Evolutionary conservation across 192 early-diverging fungal genomes (phyloP), one percentile per base, ranked within the genome.

Genomic region (Umbelopsis vinacea): DNA sequence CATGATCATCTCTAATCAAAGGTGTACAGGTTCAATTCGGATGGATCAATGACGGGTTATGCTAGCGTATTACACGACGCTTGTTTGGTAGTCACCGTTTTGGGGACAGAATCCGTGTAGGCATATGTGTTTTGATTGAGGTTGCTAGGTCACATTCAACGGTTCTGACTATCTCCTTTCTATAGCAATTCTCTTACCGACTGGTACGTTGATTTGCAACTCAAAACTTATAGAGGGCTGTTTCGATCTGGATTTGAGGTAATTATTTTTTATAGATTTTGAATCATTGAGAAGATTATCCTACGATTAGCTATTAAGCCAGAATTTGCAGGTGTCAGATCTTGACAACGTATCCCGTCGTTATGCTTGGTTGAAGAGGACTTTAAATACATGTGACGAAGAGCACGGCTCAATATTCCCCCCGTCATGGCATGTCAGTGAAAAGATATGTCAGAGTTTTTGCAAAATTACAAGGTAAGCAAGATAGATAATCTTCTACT

Each of bases 351-450:
- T 94, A 0, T 91, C 93, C 6, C 83, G 95, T 26, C 85, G 97
- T 26, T 98, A 96, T 78, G 93, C 96, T 4, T 98, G 95, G 93
- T 79, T 99, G 37, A 93, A 96, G 69, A 86, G 96, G 22, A 81
- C 92, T n/a, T 74, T 98, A 46, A 94, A 94, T 75, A 90, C 85
- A n/a, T 92, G 89, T 76, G 92, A 96, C 72, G 95, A 97, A n/a
- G 89, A 92, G 37, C 94, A 97, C 74, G 88, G 90, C 0, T 76
- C 77, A 6, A 85, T 96, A 17, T 99, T 99, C 66, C 96, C 95
- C 0, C 72, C 77, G 3, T 57, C 79, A 21, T 98, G 97, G 97
- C 83, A 88, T 69, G 83, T 92, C 0, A 92, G 87, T 47, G 88
- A 92, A 24, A 68, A 78, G 17, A 74, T 98, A 9, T 91, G 89